phyloP scores from a whole-genome alignment of 2,329 filamentous ascomycete species.

The Botrytis cinerea region DNA sequence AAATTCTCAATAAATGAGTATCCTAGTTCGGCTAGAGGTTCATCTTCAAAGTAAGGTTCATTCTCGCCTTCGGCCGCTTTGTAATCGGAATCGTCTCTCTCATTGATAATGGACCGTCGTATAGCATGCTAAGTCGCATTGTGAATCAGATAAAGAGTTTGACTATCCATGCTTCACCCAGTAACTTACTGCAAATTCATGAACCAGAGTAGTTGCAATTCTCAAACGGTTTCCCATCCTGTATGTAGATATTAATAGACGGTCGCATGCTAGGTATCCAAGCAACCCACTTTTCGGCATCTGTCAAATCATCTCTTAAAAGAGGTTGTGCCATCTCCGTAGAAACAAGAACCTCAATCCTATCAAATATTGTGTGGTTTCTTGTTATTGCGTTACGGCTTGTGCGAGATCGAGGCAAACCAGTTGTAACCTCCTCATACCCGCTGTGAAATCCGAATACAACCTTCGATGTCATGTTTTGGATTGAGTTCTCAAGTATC shows the following conservation, averaged over 20 bases:
- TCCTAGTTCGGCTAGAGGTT: slow-evolving; percentile 16
- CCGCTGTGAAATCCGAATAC: slow-evolving; percentile 8
- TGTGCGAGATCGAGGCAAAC: not conserved
- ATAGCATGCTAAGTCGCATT: slow-evolving; percentile 7
- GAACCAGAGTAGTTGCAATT: not conserved
- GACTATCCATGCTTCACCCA: not conserved
- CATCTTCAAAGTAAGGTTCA: slow-evolving; percentile 20
- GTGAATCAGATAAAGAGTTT: not conserved
- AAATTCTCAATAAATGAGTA: slow-evolving; percentile 16
- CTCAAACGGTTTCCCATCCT: slow-evolving; percentile 4
- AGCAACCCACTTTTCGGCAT: slow-evolving; percentile 4
- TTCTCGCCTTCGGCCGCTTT: not conserved
- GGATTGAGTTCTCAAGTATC: not conserved
- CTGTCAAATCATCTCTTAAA: slow-evolving; percentile 9
- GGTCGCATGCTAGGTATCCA: not conserved
- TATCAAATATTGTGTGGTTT: not conserved
- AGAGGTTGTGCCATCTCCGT: slow-evolving; percentile 10
- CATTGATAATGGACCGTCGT: not conserved
- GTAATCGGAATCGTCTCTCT: not conserved
- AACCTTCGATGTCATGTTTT: not conserved
- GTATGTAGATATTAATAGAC: not conserved
- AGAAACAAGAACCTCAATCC: slow-evolving; percentile 1
- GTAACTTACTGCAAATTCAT: slow-evolving; percentile 16
- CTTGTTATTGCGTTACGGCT: slow-evolving; percentile 16
- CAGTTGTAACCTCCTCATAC: slow-evolving; percentile 12